phyloP scores from a whole-genome alignment of 768 basidiomycete genomes.

The Russula olivacea region DNA sequence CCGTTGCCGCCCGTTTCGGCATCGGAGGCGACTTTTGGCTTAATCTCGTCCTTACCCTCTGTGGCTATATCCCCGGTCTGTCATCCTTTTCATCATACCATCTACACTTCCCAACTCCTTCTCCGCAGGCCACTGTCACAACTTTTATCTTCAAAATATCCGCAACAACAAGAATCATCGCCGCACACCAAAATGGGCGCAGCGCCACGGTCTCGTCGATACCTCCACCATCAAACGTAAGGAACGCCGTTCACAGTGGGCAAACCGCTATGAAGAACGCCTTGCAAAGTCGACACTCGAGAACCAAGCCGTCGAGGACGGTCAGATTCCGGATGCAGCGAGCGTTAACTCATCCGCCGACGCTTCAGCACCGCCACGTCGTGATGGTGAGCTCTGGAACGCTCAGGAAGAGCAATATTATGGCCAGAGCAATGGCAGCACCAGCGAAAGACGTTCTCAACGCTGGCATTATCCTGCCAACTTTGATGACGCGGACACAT shows the following conservation, averaged over 20 bases:
- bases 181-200: conserved; percentile 94
- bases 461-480: conserved; percentile 87
- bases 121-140: conserved; percentile 74
- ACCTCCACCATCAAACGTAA: conserved; percentile 71
- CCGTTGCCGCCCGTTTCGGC: conserved; percentile 90
- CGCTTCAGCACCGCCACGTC: conserved; percentile 29
- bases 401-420: conserved; percentile 76
- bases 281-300: conserved; percentile 63
- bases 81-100: conserved; percentile 11
- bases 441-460: conserved; percentile 30
- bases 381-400: conserved; percentile 61
- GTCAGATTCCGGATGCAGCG: conserved; percentile 46
- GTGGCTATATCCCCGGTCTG: conserved; percentile 84
- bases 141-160: conserved; percentile 95
- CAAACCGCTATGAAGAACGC: conserved; percentile 78
- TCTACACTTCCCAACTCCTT: conserved; percentile 3
- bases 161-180: conserved; percentile 90
- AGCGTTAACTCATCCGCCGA: conserved; percentile 31
- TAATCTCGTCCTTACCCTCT: conserved; percentile 81
- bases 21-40: conserved; percentile 89
- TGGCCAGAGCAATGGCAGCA: conserved; percentile 37
- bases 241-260: conserved; percentile 81
- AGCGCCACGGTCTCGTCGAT: conserved; percentile 85
- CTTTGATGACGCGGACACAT: conserved; percentile 49
- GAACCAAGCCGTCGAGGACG: conserved; percentile 69